These are phyloP conservation scores for Plantago major DNA, from an alignment of 257 asterid species.

Conservation along the genomic window DNA sequence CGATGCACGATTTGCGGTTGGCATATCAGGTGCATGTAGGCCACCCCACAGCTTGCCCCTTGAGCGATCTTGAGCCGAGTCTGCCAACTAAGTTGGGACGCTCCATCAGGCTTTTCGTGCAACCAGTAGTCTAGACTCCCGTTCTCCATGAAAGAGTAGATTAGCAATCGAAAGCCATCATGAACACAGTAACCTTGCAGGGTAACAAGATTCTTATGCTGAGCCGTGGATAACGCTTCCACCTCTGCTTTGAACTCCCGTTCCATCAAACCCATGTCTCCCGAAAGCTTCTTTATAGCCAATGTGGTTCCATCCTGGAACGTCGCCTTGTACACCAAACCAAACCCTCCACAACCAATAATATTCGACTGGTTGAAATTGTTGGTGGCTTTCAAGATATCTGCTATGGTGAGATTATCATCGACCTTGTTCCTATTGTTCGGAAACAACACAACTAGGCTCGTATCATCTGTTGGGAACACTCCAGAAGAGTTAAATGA, in stretches of 20 bases:
- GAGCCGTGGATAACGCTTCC: slow-evolving; percentile 89
- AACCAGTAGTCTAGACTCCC: slow-evolving; percentile 96
- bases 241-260: slow-evolving; percentile 97
- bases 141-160: slow-evolving; percentile 89
- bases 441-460: slow-evolving; percentile 74
- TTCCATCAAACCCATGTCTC: slow-evolving; percentile 94
- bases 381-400: slow-evolving; percentile 80
- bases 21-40: slow-evolving; percentile 88
- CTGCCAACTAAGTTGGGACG: slow-evolving; percentile 79
- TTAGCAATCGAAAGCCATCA: slow-evolving; percentile 71
- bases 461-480: slow-evolving; percentile 53
- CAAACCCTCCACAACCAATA: slow-evolving; percentile 95
- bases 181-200: slow-evolving; percentile 91
- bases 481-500: slow-evolving; percentile 78
- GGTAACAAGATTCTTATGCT: slow-evolving; percentile 79
- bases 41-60: slow-evolving; percentile 81
- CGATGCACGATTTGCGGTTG: slow-evolving; percentile 97
- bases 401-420: slow-evolving; percentile 65
- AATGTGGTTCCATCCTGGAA: slow-evolving; percentile 60
- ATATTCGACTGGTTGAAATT: slow-evolving; percentile 85
- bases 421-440: slow-evolving; percentile 41
- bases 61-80: slow-evolving; percentile 63
- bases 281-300: slow-evolving; percentile 93
- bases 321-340: slow-evolving; percentile 86
- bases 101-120: slow-evolving; percentile 85